These are phyloP conservation scores for Pittosporum tobira DNA, from an alignment of 129 eudicot genomes.

Conservation along the genomic window DNA sequence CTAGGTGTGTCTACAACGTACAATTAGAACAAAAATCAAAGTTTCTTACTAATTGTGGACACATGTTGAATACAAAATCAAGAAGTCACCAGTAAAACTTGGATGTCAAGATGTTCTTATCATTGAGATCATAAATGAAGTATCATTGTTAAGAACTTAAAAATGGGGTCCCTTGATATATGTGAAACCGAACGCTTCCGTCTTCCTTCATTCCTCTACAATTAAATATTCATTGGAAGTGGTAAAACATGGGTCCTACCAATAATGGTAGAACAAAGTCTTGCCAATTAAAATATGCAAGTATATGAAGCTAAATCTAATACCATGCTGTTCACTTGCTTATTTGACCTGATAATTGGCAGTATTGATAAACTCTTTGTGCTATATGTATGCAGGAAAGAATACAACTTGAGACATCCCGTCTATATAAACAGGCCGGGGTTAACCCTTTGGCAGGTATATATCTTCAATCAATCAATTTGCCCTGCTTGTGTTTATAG, in stretches of 20 bases:
- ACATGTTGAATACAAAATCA: background rate
- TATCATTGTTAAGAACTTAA: background rate
- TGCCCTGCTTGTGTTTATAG: background rate
- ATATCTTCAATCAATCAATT: slow-evolving; percentile 8
- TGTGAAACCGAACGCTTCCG: too few relatives aligned
- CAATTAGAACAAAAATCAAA: background rate
- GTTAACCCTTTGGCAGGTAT: slow-evolving; percentile 99
- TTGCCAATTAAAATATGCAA: too few relatives aligned
- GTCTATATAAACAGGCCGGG: slow-evolving; percentile 90
- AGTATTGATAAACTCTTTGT: slow-evolving; percentile 3
- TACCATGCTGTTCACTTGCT: background rate
- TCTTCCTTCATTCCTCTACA: too few relatives aligned
- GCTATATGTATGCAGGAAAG: slow-evolving; percentile 59
- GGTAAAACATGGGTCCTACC: too few relatives aligned
- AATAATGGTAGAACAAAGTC: too few relatives aligned
- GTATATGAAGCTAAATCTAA: too few relatives aligned
- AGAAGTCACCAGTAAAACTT: background rate
- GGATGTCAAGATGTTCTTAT: background rate
- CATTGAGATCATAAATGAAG: too few relatives aligned
- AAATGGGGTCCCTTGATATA: background rate
- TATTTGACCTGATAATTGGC: background rate
- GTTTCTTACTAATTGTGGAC: background rate
- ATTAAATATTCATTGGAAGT: background rate
- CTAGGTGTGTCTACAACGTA: background rate
- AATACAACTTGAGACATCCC: slow-evolving; percentile 96